Conservation (phyloP, 805 yeast species). For the Ogataea nitratoaversa region DNA sequence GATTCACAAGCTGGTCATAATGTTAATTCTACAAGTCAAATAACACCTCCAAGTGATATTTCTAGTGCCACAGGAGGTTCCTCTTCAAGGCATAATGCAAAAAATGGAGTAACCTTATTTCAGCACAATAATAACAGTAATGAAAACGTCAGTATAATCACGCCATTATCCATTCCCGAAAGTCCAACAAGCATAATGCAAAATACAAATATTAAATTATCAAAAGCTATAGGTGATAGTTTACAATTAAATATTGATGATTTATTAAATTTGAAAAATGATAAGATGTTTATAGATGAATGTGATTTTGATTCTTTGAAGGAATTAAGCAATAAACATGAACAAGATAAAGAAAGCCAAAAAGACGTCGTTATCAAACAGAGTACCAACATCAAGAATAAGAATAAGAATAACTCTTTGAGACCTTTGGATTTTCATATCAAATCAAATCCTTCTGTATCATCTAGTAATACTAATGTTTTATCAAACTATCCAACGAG, state of each 20-base stretch:
- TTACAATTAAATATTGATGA: constrained; percentile 22
- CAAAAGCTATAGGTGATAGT: constrained; percentile 4
- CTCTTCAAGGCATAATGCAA: constrained; percentile 7
- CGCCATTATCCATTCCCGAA: constrained; percentile 23
- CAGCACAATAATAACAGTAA: constrained; percentile 1
- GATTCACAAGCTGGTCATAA: constrained; percentile 1
- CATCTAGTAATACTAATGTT: constrained; percentile 20
- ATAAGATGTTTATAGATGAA: constrained; percentile 18
- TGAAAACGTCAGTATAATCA: constrained; percentile 9
- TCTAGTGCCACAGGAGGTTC: constrained; percentile 1
- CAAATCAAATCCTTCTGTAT: constrained; percentile 23
- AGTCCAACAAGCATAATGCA: constrained; percentile 14
- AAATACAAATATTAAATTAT: constrained; percentile 2
- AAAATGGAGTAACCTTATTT: constrained; percentile 1
- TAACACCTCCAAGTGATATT: constrained; percentile 25
- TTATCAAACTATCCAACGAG: constrained; percentile 5
- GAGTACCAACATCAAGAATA: neutral
- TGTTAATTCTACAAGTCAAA: constrained; percentile 10
- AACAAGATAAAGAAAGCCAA: neutral
- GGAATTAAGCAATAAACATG: constrained; percentile 7
- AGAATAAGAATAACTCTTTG: constrained; percentile 1
- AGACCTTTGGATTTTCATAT: constrained; percentile 15
- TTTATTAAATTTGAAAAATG: constrained; percentile 23
- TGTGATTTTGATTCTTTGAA: constrained; percentile 21
- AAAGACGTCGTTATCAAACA: neutral